A percentile compares a stretch with the other conserved stretches of the same genome.
These are phyloP conservation scores for Aaosphaeria arxii DNA, from an alignment of 2,329 filamentous ascomycete species.

Conservation along the genomic window DNA sequence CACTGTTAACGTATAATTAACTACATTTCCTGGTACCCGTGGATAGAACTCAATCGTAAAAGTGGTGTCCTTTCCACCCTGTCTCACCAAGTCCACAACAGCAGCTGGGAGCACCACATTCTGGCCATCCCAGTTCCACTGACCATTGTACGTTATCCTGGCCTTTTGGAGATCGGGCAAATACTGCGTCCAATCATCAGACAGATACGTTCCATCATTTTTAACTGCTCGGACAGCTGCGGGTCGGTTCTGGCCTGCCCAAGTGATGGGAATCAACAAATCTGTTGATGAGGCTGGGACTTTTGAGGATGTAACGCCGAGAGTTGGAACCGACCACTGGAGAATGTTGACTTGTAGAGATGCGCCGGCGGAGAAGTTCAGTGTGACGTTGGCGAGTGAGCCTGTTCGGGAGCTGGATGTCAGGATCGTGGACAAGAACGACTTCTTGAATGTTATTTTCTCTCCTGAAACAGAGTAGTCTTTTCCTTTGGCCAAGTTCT, in stretches of 20 bases:
- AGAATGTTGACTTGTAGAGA: slow-evolving; percentile 48
- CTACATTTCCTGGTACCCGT: slow-evolving; percentile 47
- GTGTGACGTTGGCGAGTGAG: slow-evolving; percentile 49
- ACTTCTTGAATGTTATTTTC: slow-evolving; percentile 45
- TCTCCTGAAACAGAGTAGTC: slow-evolving; percentile 50
- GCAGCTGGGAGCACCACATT: slow-evolving; percentile 47
- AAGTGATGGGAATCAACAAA: slow-evolving; percentile 51
- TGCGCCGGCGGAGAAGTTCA: slow-evolving; percentile 53
- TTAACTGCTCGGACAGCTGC: slow-evolving; percentile 53
- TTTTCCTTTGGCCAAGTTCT: slow-evolving; percentile 30
- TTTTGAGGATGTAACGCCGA: slow-evolving; percentile 26
- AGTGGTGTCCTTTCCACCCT: slow-evolving; percentile 42
- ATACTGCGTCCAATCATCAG: slow-evolving; percentile 57
- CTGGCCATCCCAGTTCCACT: slow-evolving; percentile 51
- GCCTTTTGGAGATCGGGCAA: slow-evolving; percentile 52
- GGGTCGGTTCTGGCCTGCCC: slow-evolving; percentile 49
- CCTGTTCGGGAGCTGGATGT: slow-evolving; percentile 43
- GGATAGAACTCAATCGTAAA: slow-evolving; percentile 59
- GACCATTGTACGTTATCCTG: slow-evolving; percentile 45
- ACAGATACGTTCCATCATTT: slow-evolving; percentile 48
- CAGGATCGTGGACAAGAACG: slow-evolving; percentile 48
- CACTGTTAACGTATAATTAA: slow-evolving; percentile 49
- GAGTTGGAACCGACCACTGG: slow-evolving; percentile 50
- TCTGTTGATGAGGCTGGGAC: slow-evolving; percentile 38
- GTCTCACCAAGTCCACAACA: slow-evolving; percentile 47